These are phyloP conservation scores for Diaporthe vaccinii DNA, from an alignment of 2,329 filamentous ascomycete genomes.

Conservation along the genomic window DNA sequence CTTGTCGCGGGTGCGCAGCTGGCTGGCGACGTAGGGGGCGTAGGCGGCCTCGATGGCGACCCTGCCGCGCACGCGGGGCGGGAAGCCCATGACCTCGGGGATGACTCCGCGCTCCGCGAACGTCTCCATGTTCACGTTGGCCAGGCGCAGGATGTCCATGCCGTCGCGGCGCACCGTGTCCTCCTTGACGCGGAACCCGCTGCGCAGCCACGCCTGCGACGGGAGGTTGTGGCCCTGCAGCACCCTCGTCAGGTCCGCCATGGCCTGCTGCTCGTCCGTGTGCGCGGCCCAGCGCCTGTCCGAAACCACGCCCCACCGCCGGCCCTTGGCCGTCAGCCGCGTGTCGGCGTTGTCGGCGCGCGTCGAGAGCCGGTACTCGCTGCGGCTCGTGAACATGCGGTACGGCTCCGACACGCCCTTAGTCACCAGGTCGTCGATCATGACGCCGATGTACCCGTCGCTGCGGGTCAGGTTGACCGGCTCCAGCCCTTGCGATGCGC, in stretches of 20 bases:
- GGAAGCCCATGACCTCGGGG: constrained; percentile 67
- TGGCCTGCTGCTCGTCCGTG: constrained; percentile 73
- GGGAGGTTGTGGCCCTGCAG: constrained; percentile 72
- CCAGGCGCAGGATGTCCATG: constrained; percentile 82
- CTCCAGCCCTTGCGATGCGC: constrained; percentile 76
- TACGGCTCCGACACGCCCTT: constrained; percentile 98
- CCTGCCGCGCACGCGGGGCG: constrained; percentile 72
- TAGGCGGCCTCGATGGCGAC: constrained; percentile 88
- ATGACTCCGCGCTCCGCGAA: constrained; percentile 66
- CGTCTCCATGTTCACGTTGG: constrained; percentile 68
- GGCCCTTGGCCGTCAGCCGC: constrained; percentile 84
- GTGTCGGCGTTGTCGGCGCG: constrained; percentile 95
- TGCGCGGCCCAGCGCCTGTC: constrained; percentile 83
- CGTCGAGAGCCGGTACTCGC: constrained; percentile 93
- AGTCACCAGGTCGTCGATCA: constrained; percentile 97
- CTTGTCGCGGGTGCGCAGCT: constrained; percentile 74
- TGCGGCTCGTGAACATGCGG: constrained; percentile 96
- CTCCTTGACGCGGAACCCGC: constrained; percentile 77
- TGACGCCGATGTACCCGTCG: constrained; percentile 97
- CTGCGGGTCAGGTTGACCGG: constrained; percentile 80
- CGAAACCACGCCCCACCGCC: constrained; percentile 81
- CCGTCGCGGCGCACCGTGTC: constrained; percentile 79
- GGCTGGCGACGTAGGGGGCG: constrained; percentile 85
- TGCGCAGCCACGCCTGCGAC: constrained; percentile 75
- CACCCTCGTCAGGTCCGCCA: constrained; percentile 73